phyloP scores from a whole-genome alignment of 2,329 filamentous ascomycete species.

The Sporothrix dimorphospora region DNA sequence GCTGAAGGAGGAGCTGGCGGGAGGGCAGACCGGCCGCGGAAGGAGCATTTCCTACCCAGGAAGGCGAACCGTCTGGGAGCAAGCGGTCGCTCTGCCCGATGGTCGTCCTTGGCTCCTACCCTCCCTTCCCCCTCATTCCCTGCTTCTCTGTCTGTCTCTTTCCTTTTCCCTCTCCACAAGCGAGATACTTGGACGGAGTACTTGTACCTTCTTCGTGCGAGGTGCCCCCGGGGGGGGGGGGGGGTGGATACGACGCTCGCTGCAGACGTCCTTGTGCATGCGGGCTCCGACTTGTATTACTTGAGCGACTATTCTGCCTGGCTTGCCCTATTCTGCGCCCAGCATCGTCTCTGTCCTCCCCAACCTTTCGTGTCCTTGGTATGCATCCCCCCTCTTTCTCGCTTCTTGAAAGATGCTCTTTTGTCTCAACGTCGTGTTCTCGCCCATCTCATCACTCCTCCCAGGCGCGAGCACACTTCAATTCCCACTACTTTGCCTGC shows the following conservation, averaged over 20 bases:
- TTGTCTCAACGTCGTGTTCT: neutral
- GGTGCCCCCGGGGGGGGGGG: too few species aligned
- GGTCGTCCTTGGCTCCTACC: neutral
- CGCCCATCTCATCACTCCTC: neutral
- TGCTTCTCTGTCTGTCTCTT: neutral
- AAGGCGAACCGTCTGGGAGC: neutral
- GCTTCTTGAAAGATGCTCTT: neutral
- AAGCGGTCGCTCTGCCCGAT: slow-evolving; percentile 8
- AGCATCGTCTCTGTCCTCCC: neutral
- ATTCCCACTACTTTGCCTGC: neutral
- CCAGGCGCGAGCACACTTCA: neutral
- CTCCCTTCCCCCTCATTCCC: neutral
- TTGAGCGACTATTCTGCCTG: slow-evolving; percentile 20
- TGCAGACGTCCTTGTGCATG: slow-evolving; percentile 3
- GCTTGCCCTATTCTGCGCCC: neutral
- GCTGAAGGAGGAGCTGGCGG: neutral
- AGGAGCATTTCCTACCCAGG: neutral
- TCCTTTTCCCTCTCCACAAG: neutral
- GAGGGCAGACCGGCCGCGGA: slow-evolving; percentile 9
- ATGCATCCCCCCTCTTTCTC: neutral
- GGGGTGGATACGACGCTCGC: slow-evolving; percentile 12
- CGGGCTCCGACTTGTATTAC: neutral
- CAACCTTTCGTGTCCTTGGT: neutral
- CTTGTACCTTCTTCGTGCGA: too few species aligned
- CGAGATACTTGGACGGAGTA: neutral